phyloP scores from a whole-genome alignment of 495 filamentous ascomycete genomes.

The Trichocladium antarcticum region DNA sequence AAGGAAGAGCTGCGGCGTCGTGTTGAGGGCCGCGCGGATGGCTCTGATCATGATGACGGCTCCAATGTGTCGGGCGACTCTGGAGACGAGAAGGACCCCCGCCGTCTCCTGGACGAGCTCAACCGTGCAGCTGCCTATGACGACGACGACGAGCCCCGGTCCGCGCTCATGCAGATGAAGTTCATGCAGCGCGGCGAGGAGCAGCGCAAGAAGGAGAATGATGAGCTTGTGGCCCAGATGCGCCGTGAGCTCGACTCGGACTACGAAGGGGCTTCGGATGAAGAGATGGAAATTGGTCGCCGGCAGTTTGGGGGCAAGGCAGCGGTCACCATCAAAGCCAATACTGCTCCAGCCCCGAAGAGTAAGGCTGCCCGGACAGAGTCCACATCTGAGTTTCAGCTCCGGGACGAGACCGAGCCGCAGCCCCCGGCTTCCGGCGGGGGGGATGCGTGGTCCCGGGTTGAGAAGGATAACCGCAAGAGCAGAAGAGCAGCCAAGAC shows the following conservation, averaged over 20 bases:
- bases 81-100: slow-evolving; percentile 43
- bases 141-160: slow-evolving; percentile 29
- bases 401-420: background rate
- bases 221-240: slow-evolving; percentile 64
- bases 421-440: slow-evolving; percentile 1
- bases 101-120: slow-evolving; percentile 49
- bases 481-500: slow-evolving; percentile 22
- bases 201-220: slow-evolving; percentile 62
- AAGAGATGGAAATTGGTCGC: slow-evolving; percentile 52
- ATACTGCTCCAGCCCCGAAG: slow-evolving; percentile 3
- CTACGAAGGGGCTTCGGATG: slow-evolving; percentile 40
- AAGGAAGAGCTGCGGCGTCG: slow-evolving; percentile 77
- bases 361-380: background rate
- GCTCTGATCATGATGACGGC: slow-evolving; percentile 46
- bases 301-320: slow-evolving; percentile 48
- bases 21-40: slow-evolving; percentile 65
- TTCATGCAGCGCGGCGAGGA: slow-evolving; percentile 91
- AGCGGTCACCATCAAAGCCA: slow-evolving; percentile 10
- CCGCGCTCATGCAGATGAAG: slow-evolving; percentile 57
- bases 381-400: background rate
- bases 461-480: slow-evolving; percentile 21
- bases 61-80: slow-evolving; percentile 37
- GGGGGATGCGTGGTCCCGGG: slow-evolving; percentile 30
- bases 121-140: slow-evolving; percentile 35
- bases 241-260: slow-evolving; percentile 57